A percentile compares a stretch with the other conserved stretches of the same genome.
phyloP scores from a whole-genome alignment of 1,284 basidiomycete genomes.

The Ceratobasidium theobromae region DNA sequence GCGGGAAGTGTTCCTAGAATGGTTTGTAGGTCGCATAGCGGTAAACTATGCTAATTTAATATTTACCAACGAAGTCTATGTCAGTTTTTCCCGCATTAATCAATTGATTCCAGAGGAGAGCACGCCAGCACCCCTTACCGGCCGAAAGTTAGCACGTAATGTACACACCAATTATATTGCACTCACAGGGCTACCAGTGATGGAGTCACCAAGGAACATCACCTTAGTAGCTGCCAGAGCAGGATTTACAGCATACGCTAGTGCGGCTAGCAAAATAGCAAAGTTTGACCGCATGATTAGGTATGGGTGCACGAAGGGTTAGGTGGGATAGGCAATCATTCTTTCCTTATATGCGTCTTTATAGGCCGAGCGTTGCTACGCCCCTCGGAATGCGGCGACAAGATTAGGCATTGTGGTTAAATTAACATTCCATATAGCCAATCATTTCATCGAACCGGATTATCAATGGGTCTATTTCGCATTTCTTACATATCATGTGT shows the following conservation, averaged over 20 bases:
- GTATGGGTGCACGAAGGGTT: neutral
- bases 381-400: neutral
- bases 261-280: neutral
- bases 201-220: slow-evolving; percentile 28
- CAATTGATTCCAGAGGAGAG: slow-evolving; percentile 15
- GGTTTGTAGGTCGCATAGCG: neutral
- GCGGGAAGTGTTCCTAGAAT: slow-evolving; percentile 7
- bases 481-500: neutral
- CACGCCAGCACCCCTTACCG: slow-evolving; percentile 18
- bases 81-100: slow-evolving; percentile 7
- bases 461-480: neutral
- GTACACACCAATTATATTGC: neutral
- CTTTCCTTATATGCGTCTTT: neutral
- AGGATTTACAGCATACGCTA: neutral
- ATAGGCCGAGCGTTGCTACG: neutral
- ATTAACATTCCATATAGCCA: neutral
- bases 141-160: neutral
- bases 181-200: slow-evolving; percentile 8
- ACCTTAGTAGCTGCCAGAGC: slow-evolving; percentile 7
- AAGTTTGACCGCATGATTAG: slow-evolving; percentile 21
- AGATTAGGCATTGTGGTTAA: neutral
- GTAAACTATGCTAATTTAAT: too few species aligned
- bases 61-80: slow-evolving; percentile 17
- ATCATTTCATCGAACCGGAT: neutral
- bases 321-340: neutral